A percentile compares a stretch with the other conserved stretches of the same genome.
phyloP scores from a whole-genome alignment of 2,329 filamentous ascomycete genomes.

The Acrocalymma vagum region DNA sequence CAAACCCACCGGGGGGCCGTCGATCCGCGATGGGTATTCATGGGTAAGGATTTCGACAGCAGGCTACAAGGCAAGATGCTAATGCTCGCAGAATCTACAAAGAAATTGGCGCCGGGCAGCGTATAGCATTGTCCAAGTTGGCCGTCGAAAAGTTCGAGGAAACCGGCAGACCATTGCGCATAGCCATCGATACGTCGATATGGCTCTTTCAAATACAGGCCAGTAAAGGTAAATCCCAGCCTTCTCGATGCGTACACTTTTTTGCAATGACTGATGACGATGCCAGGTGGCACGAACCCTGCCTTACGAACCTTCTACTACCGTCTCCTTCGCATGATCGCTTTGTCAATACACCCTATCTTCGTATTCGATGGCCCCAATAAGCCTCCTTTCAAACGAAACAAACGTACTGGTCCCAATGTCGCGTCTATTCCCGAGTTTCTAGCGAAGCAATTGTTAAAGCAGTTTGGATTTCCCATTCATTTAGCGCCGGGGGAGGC shows the following conservation, averaged over 20 bases:
- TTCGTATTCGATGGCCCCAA: conserved; percentile 91
- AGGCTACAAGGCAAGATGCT: conserved; percentile 11
- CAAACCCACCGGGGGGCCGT: conserved; percentile 18
- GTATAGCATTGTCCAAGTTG: conserved; percentile 83
- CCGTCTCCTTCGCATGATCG: conserved; percentile 79
- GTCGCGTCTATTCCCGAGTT: conserved; percentile 74
- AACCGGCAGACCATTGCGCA: conserved; percentile 75
- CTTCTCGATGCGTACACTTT: neutral
- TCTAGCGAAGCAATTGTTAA: conserved; percentile 83
- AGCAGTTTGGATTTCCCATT: conserved; percentile 82
- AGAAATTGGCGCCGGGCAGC: conserved; percentile 82
- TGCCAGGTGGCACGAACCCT: conserved; percentile 80
- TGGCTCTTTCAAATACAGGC: conserved; percentile 96
- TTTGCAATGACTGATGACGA: conserved; percentile 18
- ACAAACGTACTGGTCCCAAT: conserved; percentile 73
- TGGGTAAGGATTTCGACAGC: conserved; percentile 35
- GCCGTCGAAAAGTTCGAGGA: conserved; percentile 78
- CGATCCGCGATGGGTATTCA: conserved; percentile 49
- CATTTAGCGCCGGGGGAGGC: conserved; percentile 94
- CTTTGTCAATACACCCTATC: conserved; percentile 81
- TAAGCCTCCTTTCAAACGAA: conserved; percentile 87
- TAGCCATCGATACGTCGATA: conserved; percentile 94
- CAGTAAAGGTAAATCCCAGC: conserved; percentile 67
- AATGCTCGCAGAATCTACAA: conserved; percentile 76
- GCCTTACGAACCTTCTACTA: conserved; percentile 93